phyloP scores from a whole-genome alignment of 805 yeast genomes.

The Hanseniaspora clermontiae region DNA sequence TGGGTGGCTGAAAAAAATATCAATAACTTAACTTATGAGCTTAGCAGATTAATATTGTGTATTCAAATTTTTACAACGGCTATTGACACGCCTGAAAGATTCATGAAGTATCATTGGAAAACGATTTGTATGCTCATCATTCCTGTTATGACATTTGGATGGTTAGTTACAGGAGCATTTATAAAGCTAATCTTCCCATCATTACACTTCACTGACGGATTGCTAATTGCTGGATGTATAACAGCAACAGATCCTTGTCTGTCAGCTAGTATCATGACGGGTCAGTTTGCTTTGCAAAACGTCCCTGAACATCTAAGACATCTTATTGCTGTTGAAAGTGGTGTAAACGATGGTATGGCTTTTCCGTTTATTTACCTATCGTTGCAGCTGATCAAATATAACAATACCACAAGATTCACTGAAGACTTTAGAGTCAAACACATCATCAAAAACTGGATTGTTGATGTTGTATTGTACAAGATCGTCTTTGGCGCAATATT shows the following conservation, averaged over 20 bases:
- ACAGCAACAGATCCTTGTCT: conserved; percentile 93
- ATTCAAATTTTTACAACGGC: conserved; percentile 89
- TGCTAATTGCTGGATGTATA: conserved; percentile 71
- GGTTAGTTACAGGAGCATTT: conserved; percentile 72
- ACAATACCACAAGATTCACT: conserved; percentile 35
- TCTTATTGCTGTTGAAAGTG: conserved; percentile 65
- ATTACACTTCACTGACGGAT: conserved; percentile 55
- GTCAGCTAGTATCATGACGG: conserved; percentile 93
- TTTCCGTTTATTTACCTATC: conserved; percentile 75
- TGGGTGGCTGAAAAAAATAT: conserved; percentile 58
- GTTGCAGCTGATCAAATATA: conserved; percentile 49
- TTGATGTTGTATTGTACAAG: conserved; percentile 64
- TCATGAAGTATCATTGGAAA: conserved; percentile 72
- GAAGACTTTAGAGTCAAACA: conserved; percentile 28
- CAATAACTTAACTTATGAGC: conserved; percentile 68
- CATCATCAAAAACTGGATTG: conserved; percentile 69
- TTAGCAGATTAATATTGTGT: conserved; percentile 69
- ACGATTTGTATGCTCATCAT: conserved; percentile 61
- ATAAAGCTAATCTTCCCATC: conserved; percentile 67
- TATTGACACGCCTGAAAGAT: conserved; percentile 80
- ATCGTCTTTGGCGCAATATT: conserved; percentile 66
- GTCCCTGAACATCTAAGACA: conserved; percentile 79
- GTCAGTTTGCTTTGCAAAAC: conserved; percentile 58
- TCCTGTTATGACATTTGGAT: conserved; percentile 83
- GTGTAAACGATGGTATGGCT: conserved; percentile 92